Base-by-base conservation (phyloP, 768 basidiomycete species). In the Gymnopilus junonius region DNA sequence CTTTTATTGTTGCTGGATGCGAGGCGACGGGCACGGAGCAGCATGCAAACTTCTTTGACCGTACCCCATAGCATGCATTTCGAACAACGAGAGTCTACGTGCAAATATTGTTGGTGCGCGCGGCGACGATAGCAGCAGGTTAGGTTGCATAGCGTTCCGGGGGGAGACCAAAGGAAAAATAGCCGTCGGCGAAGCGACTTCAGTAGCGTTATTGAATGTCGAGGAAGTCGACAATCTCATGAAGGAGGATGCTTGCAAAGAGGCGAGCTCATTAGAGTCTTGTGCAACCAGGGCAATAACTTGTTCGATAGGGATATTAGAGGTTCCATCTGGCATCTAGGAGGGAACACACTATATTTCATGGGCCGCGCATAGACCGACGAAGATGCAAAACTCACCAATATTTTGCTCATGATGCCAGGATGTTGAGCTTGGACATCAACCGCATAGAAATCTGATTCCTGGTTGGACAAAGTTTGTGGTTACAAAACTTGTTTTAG, bases 391-490 rank as follows among this genome's bases (percentile, higher is more conserved):
- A 32, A 31, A 78, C 89, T 55, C 69, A 94, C 91, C 66, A 96
- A 72, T 60, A 97, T 95, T 77, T 93, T 95, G 58, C 88, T 92
- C 55, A 96, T 75, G 25, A 95, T 77, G 56, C 95, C 95, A 68
- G 95, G 89, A 57, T 89, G 92, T 74, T 93, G 89, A n/a, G 94
- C 93, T 78, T 95, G 90, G 4, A 96, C 91, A 73, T 96, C 93
- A 71, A 96, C 89, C 3, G 87, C 91, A 11, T 91, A 85, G 74
- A 90, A 85, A 75, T 91, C 91, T 21, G 87, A 90, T 78, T 90
- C 88, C 88, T 91, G 73, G 8, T 21, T 20, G n/a, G 21, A 12
- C 8, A 23, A 8, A 48, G 31, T 20, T 40, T n/a, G n/a, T n/a
- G n/a, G n/a, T n/a, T n/a, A n/a, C n/a, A n/a, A n/a, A n/a, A n/a